These are phyloP conservation scores for Monilinia fructigena DNA, from an alignment of 2,329 filamentous ascomycete genomes.

Conservation along the genomic window DNA sequence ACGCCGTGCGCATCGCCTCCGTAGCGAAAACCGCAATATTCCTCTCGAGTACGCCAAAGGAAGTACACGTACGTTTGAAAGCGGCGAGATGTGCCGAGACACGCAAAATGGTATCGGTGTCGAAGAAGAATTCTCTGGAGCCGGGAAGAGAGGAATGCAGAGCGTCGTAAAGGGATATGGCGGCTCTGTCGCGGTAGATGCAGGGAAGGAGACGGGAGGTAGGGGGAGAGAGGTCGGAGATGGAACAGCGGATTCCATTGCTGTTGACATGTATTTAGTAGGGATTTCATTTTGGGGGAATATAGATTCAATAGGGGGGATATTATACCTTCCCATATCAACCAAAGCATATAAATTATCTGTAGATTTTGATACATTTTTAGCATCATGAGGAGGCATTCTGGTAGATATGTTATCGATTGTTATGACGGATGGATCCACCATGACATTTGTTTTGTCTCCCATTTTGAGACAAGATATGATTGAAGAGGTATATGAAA, in stretches of 20 bases:
- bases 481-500: background rate
- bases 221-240: conserved; percentile 74
- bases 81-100: conserved; percentile 66
- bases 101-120: conserved; percentile 56
- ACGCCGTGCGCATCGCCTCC: conserved; percentile 79
- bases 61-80: conserved; percentile 69
- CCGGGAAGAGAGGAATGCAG: conserved; percentile 52
- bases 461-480: background rate
- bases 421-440: conserved; percentile 32
- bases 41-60: conserved; percentile 62
- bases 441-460: background rate
- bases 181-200: conserved; percentile 73
- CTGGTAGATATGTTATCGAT: conserved; percentile 37
- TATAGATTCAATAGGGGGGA: background rate
- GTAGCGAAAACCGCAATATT: conserved; percentile 80
- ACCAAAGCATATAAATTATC: conserved; percentile 39
- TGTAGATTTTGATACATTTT: background rate
- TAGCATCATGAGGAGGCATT: conserved; percentile 33
- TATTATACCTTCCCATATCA: conserved; percentile 42
- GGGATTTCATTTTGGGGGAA: background rate
- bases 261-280: conserved; percentile 44
- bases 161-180: conserved; percentile 85
- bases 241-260: conserved; percentile 92
- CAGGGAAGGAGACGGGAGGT: conserved; percentile 71
- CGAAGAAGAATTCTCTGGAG: conserved; percentile 45